Percentiles rank a stretch among this genome's conserved stretches.
Evolutionary conservation across 441 rosid species (phyloP).

Genomic region (Gossypium davidsonii): DNA sequence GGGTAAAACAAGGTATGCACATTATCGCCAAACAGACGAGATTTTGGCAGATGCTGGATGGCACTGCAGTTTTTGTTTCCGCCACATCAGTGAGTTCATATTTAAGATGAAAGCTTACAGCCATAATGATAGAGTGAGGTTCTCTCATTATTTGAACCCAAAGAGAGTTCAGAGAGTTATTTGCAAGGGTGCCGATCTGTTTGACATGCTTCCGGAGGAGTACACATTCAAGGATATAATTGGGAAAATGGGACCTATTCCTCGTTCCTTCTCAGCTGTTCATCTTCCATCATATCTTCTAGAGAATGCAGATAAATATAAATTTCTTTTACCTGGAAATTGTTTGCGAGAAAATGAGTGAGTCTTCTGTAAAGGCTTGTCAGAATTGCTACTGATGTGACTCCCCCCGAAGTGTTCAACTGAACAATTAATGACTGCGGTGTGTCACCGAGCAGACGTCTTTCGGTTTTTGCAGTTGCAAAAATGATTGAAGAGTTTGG

Average conservation of each 20-base stretch:
- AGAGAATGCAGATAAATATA: constrained; percentile 74
- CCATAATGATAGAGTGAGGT: constrained; percentile 83
- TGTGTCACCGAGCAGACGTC: constrained; percentile 14
- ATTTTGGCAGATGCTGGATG: constrained; percentile 57
- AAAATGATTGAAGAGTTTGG: constrained; percentile 16
- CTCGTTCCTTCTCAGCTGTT: constrained; percentile 87
- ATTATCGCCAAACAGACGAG: constrained; percentile 77
- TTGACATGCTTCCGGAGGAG: constrained; percentile 95
- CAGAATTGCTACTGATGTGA: constrained; percentile 21
- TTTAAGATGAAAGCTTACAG: constrained; percentile 98
- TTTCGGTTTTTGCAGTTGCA: constrained; percentile 3
- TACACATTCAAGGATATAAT: constrained; percentile 88
- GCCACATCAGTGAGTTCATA: constrained; percentile 70
- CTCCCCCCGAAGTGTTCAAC: constrained; percentile 24
- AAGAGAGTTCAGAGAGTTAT: constrained; percentile 78
- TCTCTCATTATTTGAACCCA: constrained; percentile 68
- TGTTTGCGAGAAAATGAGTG: constrained; percentile 65
- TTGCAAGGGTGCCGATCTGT: constrained; percentile 83
- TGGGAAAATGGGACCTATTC: constrained; percentile 93
- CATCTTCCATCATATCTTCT: constrained; percentile 82
- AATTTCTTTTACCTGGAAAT: constrained; percentile 80
- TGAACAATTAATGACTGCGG: constrained; percentile 19
- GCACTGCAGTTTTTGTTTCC: constrained; percentile 77
- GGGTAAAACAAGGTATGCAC: constrained; percentile 76
- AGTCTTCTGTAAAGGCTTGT: constrained; percentile 19